A percentile compares a stretch with the other conserved stretches of the same genome.
Conservation (phyloP, 192 early-diverging fungal genomes). For the Rhizoclosmatium globosum region DNA sequence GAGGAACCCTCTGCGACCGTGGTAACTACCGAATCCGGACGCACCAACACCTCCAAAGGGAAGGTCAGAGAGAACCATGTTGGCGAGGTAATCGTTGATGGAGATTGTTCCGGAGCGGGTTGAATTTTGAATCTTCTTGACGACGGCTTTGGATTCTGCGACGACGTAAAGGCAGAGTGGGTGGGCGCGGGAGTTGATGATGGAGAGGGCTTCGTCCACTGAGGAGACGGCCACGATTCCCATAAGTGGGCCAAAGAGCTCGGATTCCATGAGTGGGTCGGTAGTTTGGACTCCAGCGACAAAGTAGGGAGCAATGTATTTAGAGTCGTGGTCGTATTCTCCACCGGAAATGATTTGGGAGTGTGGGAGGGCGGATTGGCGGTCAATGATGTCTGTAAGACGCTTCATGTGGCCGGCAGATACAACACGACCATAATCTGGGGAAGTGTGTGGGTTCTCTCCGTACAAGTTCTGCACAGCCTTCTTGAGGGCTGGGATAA, state of each 20-base stretch:
- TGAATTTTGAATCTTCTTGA: slow-evolving; percentile 67
- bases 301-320: slow-evolving; percentile 83
- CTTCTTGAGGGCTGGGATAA: slow-evolving; percentile 63
- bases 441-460: slow-evolving; percentile 54
- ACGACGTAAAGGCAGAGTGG: slow-evolving; percentile 88
- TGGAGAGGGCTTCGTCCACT: slow-evolving; percentile 47
- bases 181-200: slow-evolving; percentile 56
- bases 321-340: slow-evolving; percentile 58
- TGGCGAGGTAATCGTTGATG: slow-evolving; percentile 85
- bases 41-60: slow-evolving; percentile 91
- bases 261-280: slow-evolving; percentile 73
- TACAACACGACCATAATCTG: slow-evolving; percentile 76
- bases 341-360: slow-evolving; percentile 65
- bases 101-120: slow-evolving; percentile 79
- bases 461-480: slow-evolving; percentile 44
- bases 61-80: slow-evolving; percentile 59
- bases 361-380: slow-evolving; percentile 46
- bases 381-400: slow-evolving; percentile 63
- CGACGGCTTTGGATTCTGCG: slow-evolving; percentile 54
- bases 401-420: slow-evolving; percentile 76
- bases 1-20: slow-evolving; percentile 75
- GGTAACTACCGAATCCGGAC: slow-evolving; percentile 89
- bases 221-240: slow-evolving; percentile 69
- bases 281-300: slow-evolving; percentile 70
- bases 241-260: slow-evolving; percentile 93